Percentiles rank a stretch among this genome's conserved stretches.
phyloP scores from a whole-genome alignment of 345 rosid genomes.

The Eutrema yunnanense region DNA sequence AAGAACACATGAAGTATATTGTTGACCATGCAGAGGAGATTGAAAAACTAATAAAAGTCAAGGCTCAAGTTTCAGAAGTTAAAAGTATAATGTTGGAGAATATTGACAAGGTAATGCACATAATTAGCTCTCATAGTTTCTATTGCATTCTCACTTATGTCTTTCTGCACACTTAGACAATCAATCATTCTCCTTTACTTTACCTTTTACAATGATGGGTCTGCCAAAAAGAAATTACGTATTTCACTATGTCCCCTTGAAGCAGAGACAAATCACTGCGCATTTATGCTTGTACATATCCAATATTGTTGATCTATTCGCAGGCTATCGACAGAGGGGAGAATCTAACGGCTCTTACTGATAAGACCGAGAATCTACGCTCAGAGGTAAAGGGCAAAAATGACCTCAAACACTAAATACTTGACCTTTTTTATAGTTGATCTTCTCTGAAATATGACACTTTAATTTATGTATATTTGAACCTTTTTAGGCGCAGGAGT shows the following conservation, averaged over 20 bases:
- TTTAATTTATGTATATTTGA: neutral
- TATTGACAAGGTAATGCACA: constrained; percentile 72
- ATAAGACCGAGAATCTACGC: constrained; percentile 71
- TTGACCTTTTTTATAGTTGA: neutral
- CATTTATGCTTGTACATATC: neutral
- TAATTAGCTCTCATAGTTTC: neutral
- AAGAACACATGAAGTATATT: constrained; percentile 95
- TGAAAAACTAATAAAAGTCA: constrained; percentile 86
- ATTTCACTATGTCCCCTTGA: neutral
- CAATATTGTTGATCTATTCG: constrained; percentile 1
- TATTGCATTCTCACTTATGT: neutral
- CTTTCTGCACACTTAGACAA: constrained; percentile 19
- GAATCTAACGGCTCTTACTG: constrained; percentile 54
- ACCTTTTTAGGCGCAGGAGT: constrained; percentile 58
- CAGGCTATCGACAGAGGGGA: constrained; percentile 90
- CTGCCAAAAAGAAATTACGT: neutral
- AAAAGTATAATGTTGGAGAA: constrained; percentile 94
- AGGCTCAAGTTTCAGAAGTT: constrained; percentile 98
- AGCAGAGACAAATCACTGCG: neutral
- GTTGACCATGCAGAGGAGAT: constrained; percentile 94
- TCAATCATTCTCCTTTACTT: constrained; percentile 5
- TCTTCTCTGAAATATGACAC: neutral
- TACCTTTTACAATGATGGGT: neutral
- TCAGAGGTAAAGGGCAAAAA: constrained; percentile 47
- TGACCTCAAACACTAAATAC: neutral